Conservation (phyloP, 2,329 filamentous ascomycete species). For the Alternaria postmessia region DNA sequence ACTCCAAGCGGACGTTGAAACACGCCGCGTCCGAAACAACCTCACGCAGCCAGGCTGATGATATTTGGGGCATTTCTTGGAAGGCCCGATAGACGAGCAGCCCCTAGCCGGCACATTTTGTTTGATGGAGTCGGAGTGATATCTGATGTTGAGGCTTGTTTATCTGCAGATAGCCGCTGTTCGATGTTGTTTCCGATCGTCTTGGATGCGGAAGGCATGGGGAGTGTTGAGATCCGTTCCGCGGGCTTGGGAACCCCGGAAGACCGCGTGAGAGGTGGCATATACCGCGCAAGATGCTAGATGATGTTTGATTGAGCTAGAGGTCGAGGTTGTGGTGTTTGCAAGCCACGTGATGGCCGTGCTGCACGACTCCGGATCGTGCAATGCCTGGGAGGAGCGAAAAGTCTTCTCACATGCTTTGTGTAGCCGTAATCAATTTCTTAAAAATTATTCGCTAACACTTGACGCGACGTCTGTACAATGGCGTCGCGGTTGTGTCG, state of each 20-base stretch:
- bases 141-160: neutral
- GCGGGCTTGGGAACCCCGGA: neutral
- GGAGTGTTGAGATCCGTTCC: neutral
- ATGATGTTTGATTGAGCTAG: neutral
- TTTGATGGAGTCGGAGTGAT: neutral
- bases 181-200: neutral
- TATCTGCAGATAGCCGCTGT: conserved; percentile 14
- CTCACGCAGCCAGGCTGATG: neutral
- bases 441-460: neutral
- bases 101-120: neutral
- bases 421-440: neutral
- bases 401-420: neutral
- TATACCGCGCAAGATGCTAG: neutral
- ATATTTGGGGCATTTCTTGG: conserved; percentile 6
- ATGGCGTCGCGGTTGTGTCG: neutral
- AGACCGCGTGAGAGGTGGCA: neutral
- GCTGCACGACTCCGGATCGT: neutral
- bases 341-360: neutral
- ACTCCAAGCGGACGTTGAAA: conserved; percentile 12
- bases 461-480: neutral
- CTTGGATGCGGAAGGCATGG: neutral
- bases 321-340: neutral
- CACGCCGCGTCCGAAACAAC: conserved; percentile 5
- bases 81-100: conserved; percentile 3
- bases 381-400: too few species aligned